These are phyloP conservation scores for Epichloe bromicola DNA, from an alignment of 2,329 filamentous ascomycete genomes.

Conservation along the genomic window DNA sequence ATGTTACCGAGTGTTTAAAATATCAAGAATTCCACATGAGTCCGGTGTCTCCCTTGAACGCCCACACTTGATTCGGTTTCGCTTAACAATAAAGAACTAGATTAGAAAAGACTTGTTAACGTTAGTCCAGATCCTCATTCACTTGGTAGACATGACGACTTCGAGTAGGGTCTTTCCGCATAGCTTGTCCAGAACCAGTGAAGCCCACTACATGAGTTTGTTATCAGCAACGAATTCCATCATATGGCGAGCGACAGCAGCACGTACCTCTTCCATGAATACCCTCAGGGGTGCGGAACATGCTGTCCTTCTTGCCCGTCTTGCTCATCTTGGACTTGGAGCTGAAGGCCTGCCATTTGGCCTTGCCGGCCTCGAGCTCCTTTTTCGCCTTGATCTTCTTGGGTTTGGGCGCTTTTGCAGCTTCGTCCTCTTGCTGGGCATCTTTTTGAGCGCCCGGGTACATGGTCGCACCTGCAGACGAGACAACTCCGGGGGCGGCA, in stretches of 20 bases:
- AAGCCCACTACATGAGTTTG: conserved; percentile 62
- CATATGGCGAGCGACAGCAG: neutral
- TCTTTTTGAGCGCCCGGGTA: conserved; percentile 50
- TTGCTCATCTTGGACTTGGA: conserved; percentile 61
- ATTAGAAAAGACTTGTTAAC: neutral
- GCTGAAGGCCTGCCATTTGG: conserved; percentile 89
- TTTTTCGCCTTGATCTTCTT: conserved; percentile 89
- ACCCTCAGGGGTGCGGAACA: conserved; percentile 88
- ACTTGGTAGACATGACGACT: conserved; percentile 76
- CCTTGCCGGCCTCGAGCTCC: conserved; percentile 81
- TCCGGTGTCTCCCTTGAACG: conserved; percentile 11
- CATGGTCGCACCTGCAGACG: conserved; percentile 42
- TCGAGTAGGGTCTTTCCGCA: conserved; percentile 82
- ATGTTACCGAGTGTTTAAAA: conserved; percentile 22
- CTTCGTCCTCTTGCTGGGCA: conserved; percentile 49
- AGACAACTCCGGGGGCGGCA: conserved; percentile 31
- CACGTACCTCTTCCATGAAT: conserved; percentile 69
- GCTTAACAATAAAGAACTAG: conserved; percentile 2
- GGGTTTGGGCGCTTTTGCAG: conserved; percentile 59
- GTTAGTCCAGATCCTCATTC: conserved; percentile 59
- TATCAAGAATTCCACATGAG: conserved; percentile 11
- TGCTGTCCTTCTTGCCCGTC: conserved; percentile 73
- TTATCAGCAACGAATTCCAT: conserved; percentile 9
- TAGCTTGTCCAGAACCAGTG: conserved; percentile 85
- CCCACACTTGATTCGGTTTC: conserved; percentile 2